Evolutionary conservation across 2,329 filamentous ascomycete species (phyloP), one percentile per base, ranked within the genome.

Genomic region (Fusarium vanettenii): DNA sequence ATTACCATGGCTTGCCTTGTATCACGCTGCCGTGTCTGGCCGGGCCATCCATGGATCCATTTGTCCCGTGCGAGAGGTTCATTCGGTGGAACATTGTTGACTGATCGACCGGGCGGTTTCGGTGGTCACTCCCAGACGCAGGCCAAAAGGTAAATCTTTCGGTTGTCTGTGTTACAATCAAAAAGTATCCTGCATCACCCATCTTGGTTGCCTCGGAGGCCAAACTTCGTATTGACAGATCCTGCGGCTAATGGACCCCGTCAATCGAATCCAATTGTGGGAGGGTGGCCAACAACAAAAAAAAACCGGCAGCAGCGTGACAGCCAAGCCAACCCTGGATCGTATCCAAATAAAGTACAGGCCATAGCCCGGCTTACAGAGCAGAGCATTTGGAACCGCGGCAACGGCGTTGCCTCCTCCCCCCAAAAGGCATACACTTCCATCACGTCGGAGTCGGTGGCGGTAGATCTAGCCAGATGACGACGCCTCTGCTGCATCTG

Each of bases 311-410:
- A 35, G 22, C n/a, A 35, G 31, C 52, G 45, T 50, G 52, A 56
- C 29, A 52, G 43, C 39, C 27, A 25, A 45, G 25, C 35, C 25
- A 20, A 43, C 45, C 22, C 22, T 66, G 52, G 18, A 70, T 72
- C 71, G 68, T 74, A 69, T 74, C 69, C 57, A 69, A 66, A 74
- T 62, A 65, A 75, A 75, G 69, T 39, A 63, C 27, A 56, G 11
- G 29, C 48, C 57, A 57, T 33, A 27, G 27, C 35, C 13, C 25
- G 48, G 25, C 65, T 43, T 41, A n/a, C 11, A 39, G 33, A 5
- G 10, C n/a, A 43, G 18, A 37, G 6, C 10, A 4, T 31, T 13
- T 37, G 33, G 27, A 33, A 57, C 39, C 45, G 39, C 50, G 48
- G 65, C 57, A 66, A 66, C 55, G 64, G 64, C 64, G 56, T 33